Evolutionary conservation across 176 grass and related monocot species (phyloP), one percentile per base, ranked within the genome.

Genomic region (Musa troglodytarum): DNA sequence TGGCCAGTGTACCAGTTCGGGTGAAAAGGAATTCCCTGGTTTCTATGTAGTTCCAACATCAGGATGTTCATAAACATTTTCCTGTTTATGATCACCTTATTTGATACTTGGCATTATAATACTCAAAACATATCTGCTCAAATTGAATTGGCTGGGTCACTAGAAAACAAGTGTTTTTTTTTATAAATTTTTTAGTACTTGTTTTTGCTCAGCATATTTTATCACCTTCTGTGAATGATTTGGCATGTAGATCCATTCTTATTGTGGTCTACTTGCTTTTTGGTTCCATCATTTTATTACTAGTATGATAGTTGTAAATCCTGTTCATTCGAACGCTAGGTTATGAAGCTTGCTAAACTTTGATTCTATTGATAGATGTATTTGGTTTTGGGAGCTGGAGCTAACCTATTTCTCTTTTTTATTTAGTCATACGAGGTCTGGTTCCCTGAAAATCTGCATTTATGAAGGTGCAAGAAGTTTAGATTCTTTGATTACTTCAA

Each of bases 381-480:
- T 64, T 50, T 49, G 6, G 53, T 64, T 76, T 63, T 43, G 4
- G 21, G 73, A 81, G 69, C 53, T 86, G 82, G 26, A 43, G 52
- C 63, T 92, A 59, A 86, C 55, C 28, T 20, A 17, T 81, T 73
- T 72, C 77, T 88, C 78, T 62, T 14, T 85, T 76, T 71, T 79
- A 12, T 78, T 77, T 89, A 97, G 93, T 53, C 90, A 97, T 82
- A 97, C 90, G 57, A 88, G 83, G 77, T 77, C 83, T 54, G 94
- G 84, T 83, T 97, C 94, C 73, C 81, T 93, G 68, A 93, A 93
- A 76, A 75, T 97, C 74, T 88, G 71, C 83, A 93, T 88, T 83
- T 97, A 97, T 80, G 94, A 97, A 87, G 94, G 94, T 87, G 94
- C 94, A 83, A 91, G 81, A 72, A 91, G 82, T 67, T 85, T 85